A percentile compares a stretch with the other conserved stretches of the same genome.
These are phyloP conservation scores for Artemisia tridentata DNA, from an alignment of 129 eudicot genomes.

Conservation along the genomic window DNA sequence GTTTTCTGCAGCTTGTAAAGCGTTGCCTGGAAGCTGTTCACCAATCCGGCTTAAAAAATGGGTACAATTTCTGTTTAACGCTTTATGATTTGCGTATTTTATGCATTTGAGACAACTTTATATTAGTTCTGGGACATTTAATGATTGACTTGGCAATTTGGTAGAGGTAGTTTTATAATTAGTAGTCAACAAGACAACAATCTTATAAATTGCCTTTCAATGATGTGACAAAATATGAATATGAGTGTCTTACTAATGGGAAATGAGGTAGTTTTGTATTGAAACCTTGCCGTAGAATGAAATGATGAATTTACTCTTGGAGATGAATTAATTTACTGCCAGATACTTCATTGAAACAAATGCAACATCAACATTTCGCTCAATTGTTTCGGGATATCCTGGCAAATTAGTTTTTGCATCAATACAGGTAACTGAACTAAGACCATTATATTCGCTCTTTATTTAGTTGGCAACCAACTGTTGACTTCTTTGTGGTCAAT, in stretches of 20 bases:
- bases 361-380: constrained; percentile 79
- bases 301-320: not conserved
- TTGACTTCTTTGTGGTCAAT: not conserved
- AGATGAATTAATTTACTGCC: constrained; percentile 9
- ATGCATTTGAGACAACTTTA: not conserved
- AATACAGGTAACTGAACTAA: constrained; percentile 58
- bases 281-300: not conserved
- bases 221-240: no score
- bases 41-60: constrained; percentile 45
- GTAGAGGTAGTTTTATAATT: no score
- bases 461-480: no score
- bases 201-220: no score
- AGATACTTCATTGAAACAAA: constrained; percentile 81
- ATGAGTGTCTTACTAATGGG: no score
- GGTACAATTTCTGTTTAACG: constrained; percentile 38
- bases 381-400: constrained; percentile 77
- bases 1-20: constrained; percentile 60
- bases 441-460: not conserved
- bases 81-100: not conserved
- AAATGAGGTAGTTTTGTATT: no score
- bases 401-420: constrained; percentile 71
- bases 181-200: no score
- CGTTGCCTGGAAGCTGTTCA: constrained; percentile 55
- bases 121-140: no score
- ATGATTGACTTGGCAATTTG: no score